Base-by-base conservation (phyloP, 345 rosid genomes). In the Odontarrhena argentea region DNA sequence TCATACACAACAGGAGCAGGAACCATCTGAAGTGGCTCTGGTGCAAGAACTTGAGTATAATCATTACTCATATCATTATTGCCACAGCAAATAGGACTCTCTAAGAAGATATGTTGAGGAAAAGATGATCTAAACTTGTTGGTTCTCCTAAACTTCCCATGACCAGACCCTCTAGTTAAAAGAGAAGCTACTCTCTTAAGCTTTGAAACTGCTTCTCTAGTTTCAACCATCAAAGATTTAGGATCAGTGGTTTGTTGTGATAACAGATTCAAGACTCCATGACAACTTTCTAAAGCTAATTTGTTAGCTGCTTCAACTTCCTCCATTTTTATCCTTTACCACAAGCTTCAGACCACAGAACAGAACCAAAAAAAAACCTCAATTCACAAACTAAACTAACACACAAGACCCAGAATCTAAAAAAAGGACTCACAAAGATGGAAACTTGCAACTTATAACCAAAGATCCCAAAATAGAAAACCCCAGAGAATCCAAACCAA, bases 151-250 rank as follows among this genome's bases (percentile, higher is more conserved):
- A 81, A 72, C 69, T 80, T 86, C 50, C 77, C 76, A 72, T 83
- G 91, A 34, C 86, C 80, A 41, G 68, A 71, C 62, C 71, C 49
- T 43, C 14, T 62, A 63, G 75, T 72, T 25, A 88, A 64, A 63
- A 86, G 82, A 52, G 87, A 88, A 9, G 78, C 81, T 40, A 88
- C 86, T 65, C 81, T 88, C 61, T 78, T 82, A 57, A 86, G 71
- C 67, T 82, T 83, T 15, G 71, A 82, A 15, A 86, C 83, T 53
- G 78, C 77, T 45, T 84, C 88, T 60, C 68, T 67, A 57, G 92
- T 80, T 58, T 84, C 84, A 64, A 55, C 65, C 68, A 70, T 48
- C 49, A 86, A 60, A 32, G 82, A 77, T 58, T 75, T 76, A 38
- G 66, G 42, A 65, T 76, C 91, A 45, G 47, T 77, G 22, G 86